Conservation (phyloP, 768 basidiomycete genomes). For the Suillus subalutaceus region DNA sequence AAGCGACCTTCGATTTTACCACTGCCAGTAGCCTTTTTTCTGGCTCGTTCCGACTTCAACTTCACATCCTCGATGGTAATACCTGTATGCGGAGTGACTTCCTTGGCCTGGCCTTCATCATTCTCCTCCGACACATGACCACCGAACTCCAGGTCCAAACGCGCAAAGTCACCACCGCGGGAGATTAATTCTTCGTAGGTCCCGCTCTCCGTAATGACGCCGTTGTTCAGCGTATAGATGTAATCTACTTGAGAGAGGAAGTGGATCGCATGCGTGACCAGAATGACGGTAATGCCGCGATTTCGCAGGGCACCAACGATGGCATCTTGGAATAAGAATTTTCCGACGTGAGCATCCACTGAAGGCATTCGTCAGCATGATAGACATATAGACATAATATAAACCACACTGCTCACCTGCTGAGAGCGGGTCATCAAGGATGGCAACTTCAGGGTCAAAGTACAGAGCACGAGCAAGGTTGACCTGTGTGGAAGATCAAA, state of each 20-base stretch:
- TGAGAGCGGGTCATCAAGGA: conserved; percentile 70
- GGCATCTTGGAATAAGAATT: conserved; percentile 65
- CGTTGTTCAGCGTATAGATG: conserved; percentile 49
- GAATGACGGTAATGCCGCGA: conserved; percentile 52
- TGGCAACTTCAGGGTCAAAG: conserved; percentile 59
- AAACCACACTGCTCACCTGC: conserved; percentile 46
- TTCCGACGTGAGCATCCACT: conserved; percentile 80
- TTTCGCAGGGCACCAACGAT: conserved; percentile 50
- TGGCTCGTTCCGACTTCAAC: conserved; percentile 38
- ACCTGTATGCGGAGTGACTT: conserved; percentile 14
- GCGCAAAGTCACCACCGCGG: conserved; percentile 54
- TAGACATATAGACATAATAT: background rate
- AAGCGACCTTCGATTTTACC: conserved; percentile 69
- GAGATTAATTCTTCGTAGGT: conserved; percentile 55
- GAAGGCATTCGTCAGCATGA: background rate
- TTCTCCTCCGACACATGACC: conserved; percentile 41
- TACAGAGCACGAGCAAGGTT: conserved; percentile 76
- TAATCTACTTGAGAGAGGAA: conserved; percentile 55
- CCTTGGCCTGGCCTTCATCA: conserved; percentile 33
- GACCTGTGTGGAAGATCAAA: conserved; percentile 37
- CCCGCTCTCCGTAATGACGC: conserved; percentile 49
- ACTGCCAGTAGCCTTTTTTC: conserved; percentile 48
- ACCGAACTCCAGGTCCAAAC: conserved; percentile 64
- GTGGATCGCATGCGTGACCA: conserved; percentile 60
- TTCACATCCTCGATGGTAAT: conserved; percentile 37